phyloP scores from a whole-genome alignment of 306 rosid species.

The Begonia loranthoides region DNA sequence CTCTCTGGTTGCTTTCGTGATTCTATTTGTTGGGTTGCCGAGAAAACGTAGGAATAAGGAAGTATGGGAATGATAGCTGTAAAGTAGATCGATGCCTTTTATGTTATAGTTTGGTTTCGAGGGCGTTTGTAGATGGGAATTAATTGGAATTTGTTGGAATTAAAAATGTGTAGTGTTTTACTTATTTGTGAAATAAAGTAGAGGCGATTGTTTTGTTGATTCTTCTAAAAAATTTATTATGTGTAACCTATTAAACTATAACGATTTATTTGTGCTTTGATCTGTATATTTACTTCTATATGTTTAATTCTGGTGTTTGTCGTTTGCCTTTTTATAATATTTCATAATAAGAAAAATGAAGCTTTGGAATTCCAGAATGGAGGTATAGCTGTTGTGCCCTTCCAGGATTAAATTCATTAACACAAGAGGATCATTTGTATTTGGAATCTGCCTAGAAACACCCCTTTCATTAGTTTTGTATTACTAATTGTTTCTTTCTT shows the following conservation, averaged over 20 bases:
- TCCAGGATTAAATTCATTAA: neutral
- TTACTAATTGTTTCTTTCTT: neutral
- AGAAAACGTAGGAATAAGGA: neutral
- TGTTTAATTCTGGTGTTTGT: neutral
- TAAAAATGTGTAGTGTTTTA: neutral
- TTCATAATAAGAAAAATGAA: no score
- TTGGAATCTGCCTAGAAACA: neutral
- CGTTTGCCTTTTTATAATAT: neutral
- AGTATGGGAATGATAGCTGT: neutral
- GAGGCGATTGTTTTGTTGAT: neutral
- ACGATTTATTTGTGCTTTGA: neutral
- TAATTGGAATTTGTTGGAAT: neutral
- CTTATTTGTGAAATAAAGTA: neutral
- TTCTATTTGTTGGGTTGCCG: constrained; percentile 1
- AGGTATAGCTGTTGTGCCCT: neutral
- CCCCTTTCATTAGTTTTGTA: neutral
- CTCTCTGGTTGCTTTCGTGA: neutral
- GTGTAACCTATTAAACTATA: neutral
- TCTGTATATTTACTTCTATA: neutral
- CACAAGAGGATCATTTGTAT: neutral
- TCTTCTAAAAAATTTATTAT: neutral
- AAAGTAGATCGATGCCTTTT: no score
- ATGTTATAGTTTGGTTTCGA: neutral
- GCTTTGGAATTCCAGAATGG: neutral
- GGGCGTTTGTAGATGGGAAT: no score